Evolutionary conservation across 768 basidiomycete species (phyloP).

Genomic region (Auriscalpium vulgare): DNA sequence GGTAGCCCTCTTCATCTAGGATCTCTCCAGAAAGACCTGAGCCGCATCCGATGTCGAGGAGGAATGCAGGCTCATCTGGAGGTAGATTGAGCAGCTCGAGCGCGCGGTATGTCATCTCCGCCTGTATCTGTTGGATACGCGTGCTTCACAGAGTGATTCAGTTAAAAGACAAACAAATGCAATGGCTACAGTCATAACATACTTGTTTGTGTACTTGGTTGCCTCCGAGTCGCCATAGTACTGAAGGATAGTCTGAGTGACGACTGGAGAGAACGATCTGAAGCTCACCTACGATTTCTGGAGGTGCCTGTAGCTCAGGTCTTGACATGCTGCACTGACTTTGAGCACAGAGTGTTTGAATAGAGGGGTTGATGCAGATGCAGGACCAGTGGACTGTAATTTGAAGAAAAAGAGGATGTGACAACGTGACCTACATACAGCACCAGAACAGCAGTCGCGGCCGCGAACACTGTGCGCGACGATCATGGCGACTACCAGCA

Average conservation of each 20-base stretch:
- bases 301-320: conserved; percentile 55
- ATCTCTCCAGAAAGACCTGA: conserved; percentile 97
- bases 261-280: conserved; percentile 21
- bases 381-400: too few species aligned
- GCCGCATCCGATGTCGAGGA: conserved; percentile 96
- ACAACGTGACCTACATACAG: background rate
- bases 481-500: conserved; percentile 63
- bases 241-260: conserved; percentile 31
- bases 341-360: too few species aligned
- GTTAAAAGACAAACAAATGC: background rate
- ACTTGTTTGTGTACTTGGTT: conserved; percentile 96
- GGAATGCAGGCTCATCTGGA: conserved; percentile 67
- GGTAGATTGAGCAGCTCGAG: conserved; percentile 85
- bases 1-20: conserved; percentile 86
- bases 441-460: background rate
- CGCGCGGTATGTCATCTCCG: conserved; percentile 95
- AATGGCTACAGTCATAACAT: background rate
- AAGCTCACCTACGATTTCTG: conserved; percentile 50
- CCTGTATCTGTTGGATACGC: conserved; percentile 93
- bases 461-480: background rate
- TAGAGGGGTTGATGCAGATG: too few species aligned
- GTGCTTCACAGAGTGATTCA: conserved; percentile 42
- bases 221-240: conserved; percentile 97
- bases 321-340: conserved; percentile 37
- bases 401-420: background rate